These are phyloP conservation scores for Hortiboletus flavorubellus DNA, from an alignment of 768 basidiomycete species.

Conservation along the genomic window DNA sequence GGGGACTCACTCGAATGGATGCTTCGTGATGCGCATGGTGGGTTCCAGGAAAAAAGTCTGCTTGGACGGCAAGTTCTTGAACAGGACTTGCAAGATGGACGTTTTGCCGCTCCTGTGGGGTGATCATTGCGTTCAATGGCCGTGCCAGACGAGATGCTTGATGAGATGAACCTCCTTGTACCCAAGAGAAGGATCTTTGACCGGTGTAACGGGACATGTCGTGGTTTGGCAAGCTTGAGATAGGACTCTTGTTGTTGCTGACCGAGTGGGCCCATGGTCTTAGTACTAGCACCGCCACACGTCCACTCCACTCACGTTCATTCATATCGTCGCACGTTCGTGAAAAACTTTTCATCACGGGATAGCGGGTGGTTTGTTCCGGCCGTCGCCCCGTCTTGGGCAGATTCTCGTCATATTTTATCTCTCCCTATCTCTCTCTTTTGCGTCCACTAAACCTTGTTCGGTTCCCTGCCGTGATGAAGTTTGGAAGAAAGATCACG, in stretches of 20 bases:
- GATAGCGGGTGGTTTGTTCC: neutral
- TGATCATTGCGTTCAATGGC: neutral
- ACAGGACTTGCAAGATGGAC: slow-evolving; percentile 88
- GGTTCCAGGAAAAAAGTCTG: slow-evolving; percentile 90
- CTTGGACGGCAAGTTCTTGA: slow-evolving; percentile 77
- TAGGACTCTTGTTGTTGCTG: slow-evolving; percentile 11
- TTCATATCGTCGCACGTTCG: neutral
- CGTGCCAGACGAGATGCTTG: neutral
- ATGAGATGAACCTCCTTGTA: slow-evolving; percentile 51
- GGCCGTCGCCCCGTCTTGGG: too few relatives aligned
- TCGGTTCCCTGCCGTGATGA: slow-evolving; percentile 44
- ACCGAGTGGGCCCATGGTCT: neutral
- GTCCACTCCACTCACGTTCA: too few relatives aligned
- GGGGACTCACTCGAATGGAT: slow-evolving; percentile 71
- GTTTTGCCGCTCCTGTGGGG: slow-evolving; percentile 81
- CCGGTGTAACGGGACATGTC: slow-evolving; percentile 28
- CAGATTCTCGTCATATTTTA: neutral
- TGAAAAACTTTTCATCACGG: neutral
- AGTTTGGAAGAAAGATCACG: slow-evolving; percentile 78
- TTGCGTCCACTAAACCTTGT: neutral
- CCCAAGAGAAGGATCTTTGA: slow-evolving; percentile 75
- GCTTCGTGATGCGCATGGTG: slow-evolving; percentile 72
- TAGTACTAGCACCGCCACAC: slow-evolving; percentile 6
- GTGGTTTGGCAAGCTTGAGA: slow-evolving; percentile 8
- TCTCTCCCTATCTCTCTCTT: neutral